phyloP scores from a whole-genome alignment of 305 asterid genomes.

The Caryopteris hybrid region DNA sequence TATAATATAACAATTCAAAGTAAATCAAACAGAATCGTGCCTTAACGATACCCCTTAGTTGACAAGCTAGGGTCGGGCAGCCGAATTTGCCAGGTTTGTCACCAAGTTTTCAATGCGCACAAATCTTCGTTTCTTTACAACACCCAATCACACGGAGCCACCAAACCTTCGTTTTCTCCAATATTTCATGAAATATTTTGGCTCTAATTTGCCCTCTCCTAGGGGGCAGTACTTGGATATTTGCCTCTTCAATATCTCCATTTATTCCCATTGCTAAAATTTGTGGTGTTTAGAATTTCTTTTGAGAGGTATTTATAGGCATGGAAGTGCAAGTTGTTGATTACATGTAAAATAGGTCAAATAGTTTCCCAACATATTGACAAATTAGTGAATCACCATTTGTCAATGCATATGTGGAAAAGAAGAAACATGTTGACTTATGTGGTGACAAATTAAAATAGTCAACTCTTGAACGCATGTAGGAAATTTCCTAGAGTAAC shows the following conservation, averaged over 20 bases:
- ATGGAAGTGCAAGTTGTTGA: too few species aligned
- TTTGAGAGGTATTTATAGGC: neutral
- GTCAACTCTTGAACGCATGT: neutral
- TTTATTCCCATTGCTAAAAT: neutral
- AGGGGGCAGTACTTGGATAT: neutral
- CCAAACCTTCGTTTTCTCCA: slow-evolving; percentile 5
- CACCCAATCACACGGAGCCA: neutral
- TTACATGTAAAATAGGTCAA: too few species aligned
- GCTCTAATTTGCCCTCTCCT: slow-evolving; percentile 31
- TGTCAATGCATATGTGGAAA: neutral
- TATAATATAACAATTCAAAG: too few species aligned
- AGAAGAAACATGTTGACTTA: too few species aligned
- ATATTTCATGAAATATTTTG: slow-evolving; percentile 12
- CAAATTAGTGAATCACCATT: neutral
- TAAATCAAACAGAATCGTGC: too few species aligned
- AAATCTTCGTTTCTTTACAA: neutral
- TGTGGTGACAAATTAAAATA: neutral
- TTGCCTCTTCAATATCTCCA: neutral
- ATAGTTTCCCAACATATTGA: too few species aligned
- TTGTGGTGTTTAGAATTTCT: neutral
- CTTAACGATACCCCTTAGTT: too few species aligned
- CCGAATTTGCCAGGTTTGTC: too few species aligned
- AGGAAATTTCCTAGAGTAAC: neutral
- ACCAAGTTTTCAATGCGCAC: too few species aligned
- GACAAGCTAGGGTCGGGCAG: too few species aligned